These are phyloP conservation scores for Brachypodium distachyon DNA, from an alignment of 202 grass and related monocot genomes.

Conservation along the genomic window DNA sequence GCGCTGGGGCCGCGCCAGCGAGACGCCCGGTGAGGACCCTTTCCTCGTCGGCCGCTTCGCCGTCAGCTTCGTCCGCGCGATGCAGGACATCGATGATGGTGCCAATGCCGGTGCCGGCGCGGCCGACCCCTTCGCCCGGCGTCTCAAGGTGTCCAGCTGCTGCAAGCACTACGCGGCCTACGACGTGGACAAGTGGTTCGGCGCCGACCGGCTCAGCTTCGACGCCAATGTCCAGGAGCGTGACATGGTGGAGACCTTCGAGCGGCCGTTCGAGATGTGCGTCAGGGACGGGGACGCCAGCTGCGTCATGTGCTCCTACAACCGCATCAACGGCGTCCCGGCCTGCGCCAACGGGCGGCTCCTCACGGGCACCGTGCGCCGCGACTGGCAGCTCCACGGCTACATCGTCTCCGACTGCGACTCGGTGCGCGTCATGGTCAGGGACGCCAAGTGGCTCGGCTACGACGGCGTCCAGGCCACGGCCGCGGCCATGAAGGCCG, in stretches of 20 bases:
- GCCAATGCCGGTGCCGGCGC: rapidly evolving
- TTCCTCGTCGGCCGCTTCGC: conserved; percentile 39
- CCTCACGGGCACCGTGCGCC: conserved; percentile 42
- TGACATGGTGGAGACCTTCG: conserved; percentile 74
- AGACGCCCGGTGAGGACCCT: conserved; percentile 72
- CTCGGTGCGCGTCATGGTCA: conserved; percentile 58
- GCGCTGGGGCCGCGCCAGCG: conserved; percentile 55
- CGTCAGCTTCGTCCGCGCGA: conserved; percentile 46
- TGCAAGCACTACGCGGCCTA: conserved; percentile 94
- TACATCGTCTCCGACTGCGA: conserved; percentile 93
- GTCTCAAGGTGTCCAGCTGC: conserved; percentile 78
- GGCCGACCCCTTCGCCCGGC: conserved; percentile 20
- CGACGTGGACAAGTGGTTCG: conserved; percentile 61
- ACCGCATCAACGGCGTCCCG: conserved; percentile 64
- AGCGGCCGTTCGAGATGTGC: conserved; percentile 68
- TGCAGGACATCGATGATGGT: conserved; percentile 22
- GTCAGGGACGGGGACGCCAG: conserved; percentile 57
- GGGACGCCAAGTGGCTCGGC: conserved; percentile 35
- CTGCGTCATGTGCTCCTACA: conserved; percentile 96
- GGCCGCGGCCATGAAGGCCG: conserved; percentile 56
- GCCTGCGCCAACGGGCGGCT: conserved; percentile 57
- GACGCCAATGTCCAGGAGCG: conserved; percentile 59
- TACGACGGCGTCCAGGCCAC: conserved; percentile 36
- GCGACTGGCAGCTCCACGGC: conserved; percentile 66
- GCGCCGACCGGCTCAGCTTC: conserved; percentile 41